phyloP scores from a whole-genome alignment of 2,329 filamentous ascomycete genomes.

The Claviceps spartinae region DNA sequence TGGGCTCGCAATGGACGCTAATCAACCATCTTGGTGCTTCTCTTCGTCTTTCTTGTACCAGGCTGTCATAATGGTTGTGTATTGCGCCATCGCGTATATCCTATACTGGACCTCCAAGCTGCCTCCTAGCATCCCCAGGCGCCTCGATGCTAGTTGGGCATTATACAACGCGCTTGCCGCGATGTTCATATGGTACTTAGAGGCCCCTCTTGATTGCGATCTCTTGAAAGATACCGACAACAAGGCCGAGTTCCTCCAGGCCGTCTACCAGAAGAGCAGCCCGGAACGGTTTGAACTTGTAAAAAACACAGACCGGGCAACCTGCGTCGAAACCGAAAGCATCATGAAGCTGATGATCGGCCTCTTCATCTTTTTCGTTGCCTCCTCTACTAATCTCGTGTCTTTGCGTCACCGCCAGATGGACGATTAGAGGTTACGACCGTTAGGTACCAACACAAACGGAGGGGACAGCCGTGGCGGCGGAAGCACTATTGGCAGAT shows the following conservation, averaged over 20 bases:
- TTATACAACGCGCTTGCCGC: slow-evolving; percentile 68
- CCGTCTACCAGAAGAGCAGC: slow-evolving; percentile 27
- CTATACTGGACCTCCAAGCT: slow-evolving; percentile 51
- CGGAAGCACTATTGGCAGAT: not conserved
- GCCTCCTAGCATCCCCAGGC: slow-evolving; percentile 54
- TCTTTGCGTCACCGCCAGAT: slow-evolving; percentile 46
- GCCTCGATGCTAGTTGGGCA: slow-evolving; percentile 53
- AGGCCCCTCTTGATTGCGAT: slow-evolving; percentile 32
- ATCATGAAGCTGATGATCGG: slow-evolving; percentile 78
- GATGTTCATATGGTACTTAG: slow-evolving; percentile 52
- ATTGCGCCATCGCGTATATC: slow-evolving; percentile 67
- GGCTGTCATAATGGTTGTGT: slow-evolving; percentile 68
- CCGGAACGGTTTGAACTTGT: slow-evolving; percentile 29
- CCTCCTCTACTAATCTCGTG: slow-evolving; percentile 40
- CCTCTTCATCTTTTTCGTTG: slow-evolving; percentile 52
- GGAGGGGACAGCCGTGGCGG: slow-evolving; percentile 2
- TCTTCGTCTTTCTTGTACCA: slow-evolving; percentile 20
- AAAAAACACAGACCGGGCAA: slow-evolving; percentile 38
- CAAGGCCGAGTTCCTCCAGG: slow-evolving; percentile 30
- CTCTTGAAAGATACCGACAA: slow-evolving; percentile 26
- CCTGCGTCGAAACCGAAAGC: slow-evolving; percentile 74
- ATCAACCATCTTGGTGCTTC: not conserved
- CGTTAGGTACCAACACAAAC: slow-evolving; percentile 21
- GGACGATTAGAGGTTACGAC: slow-evolving; percentile 37
- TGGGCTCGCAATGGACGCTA: no score